Base-by-base conservation (phyloP, 495 filamentous ascomycete genomes). In the Echria macrotheca region DNA sequence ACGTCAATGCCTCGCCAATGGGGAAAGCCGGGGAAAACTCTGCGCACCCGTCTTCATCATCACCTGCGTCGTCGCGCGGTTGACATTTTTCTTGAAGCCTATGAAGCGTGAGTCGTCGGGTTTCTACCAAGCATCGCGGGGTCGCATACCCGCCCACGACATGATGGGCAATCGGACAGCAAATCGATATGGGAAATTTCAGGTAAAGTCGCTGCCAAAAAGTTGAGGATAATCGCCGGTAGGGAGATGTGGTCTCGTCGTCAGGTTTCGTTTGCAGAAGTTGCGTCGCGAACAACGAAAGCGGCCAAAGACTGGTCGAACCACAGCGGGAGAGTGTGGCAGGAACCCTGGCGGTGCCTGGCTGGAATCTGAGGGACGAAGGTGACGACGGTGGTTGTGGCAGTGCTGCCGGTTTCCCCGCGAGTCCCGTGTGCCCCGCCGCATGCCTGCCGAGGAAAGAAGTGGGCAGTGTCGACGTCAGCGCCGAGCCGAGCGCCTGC, bases 51-150 rank as follows among this genome's bases (percentile, higher is more conserved):
- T 91, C 77, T 96, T 98, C 93, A 98, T 97, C 90, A 98, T 96
- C 47, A 96, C 91, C 83, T 96, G 91, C 66, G 94, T 96, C 68
- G 91, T 95, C 52, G 93, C 91, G 69, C 93, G 88, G 74, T 93
- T 93, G 75, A 95, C 89, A 79, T 91, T 94, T 67, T 96, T 97
- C 79, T 96, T 97, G 72, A 98, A 96, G 45, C 93, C 93, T 95
- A 58, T 4, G 14, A 14, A 17, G 60, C 31, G 18, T 22, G 33
- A 4, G n/a, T n/a, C 25, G 35, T n/a, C 18, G 11, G 17, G 32
- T 37, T 25, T 23, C 17, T 33, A 7, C 38, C 47, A 52, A 50
- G 5, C 41, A 52, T 54, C 40, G 56, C 35, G 53, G 54, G 57
- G 50, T 38, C 44, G 44, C 66, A 56, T 69, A 80, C 77, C 78